Evolutionary conservation across 192 early-diverging fungal species (phyloP), one percentile per base, ranked within the genome.

Genomic region (Coemansia sp.): DNA sequence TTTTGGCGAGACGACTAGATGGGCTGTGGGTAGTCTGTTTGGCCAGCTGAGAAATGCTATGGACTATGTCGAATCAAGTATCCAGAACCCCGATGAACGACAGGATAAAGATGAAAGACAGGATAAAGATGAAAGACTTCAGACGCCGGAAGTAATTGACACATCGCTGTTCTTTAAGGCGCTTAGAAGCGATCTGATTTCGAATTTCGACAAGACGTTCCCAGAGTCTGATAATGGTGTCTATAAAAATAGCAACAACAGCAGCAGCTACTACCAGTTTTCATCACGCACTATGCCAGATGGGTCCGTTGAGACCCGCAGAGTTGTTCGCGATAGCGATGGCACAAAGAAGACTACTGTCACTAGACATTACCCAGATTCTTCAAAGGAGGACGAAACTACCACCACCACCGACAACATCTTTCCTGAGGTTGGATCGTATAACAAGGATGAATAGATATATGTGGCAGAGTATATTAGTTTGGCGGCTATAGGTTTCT

Each of bases 251-350:
- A 22, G 22, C 4, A 12, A 8, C 21, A 54, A 11, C 51, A 19
- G 21, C 26, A 71, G 48, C 46, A 63, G 67, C 48, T 83, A 68
- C 48, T 83, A 75, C 22, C 69, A 73, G 5, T 22, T 78, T 42
- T 64, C 72, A n/a, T 74, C 69, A 13, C 69, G 76, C 57, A 78
- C 80, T 3, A 54, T 78, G 76, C 72, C 80, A 3, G 80, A 83
- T 18, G 80, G 80, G 8, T 74, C 80, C 12, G 55, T 83, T 16
- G 80, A 83, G 61, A 78, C 80, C 18, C 72, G 76, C 41, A 75
- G 72, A 62, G 69, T 74, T 8, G 32, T 70, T 40, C 67, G 67
- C 26, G 67, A 63, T 63, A 67, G 64, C 32, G 72, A 66, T 32
- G 76, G 80, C 5, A 21, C 63, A 0, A 68, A 69, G 32, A 61